Conservation (phyloP, 2,329 filamentous ascomycete species). For the Rutstroemia sp. region DNA sequence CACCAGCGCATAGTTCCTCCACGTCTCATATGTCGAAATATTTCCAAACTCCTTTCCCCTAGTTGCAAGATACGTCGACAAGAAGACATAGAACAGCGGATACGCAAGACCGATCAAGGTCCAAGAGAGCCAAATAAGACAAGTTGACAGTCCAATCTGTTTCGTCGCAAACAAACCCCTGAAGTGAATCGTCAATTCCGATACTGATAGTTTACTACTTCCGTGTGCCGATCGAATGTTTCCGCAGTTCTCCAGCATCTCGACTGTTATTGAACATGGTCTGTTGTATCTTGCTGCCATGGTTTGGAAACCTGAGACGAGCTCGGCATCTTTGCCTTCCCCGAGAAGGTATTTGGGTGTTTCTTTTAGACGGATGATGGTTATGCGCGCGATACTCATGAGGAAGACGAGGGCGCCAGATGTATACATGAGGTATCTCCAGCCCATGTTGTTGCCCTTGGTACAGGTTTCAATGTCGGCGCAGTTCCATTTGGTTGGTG, state of each 20-base stretch:
- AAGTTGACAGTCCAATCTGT: slow-evolving; percentile 52
- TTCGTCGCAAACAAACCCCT: slow-evolving; percentile 56
- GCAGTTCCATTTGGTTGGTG: slow-evolving; percentile 40
- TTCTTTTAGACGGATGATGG: slow-evolving; percentile 45
- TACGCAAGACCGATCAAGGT: slow-evolving; percentile 64
- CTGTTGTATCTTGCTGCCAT: slow-evolving; percentile 46
- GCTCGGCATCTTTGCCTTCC: slow-evolving; percentile 44
- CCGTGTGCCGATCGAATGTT: slow-evolving; percentile 22
- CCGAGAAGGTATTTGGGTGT: slow-evolving; percentile 50
- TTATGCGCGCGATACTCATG: slow-evolving; percentile 44
- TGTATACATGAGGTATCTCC: slow-evolving; percentile 50
- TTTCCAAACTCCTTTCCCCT: slow-evolving; percentile 51
- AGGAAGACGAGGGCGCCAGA: slow-evolving; percentile 46
- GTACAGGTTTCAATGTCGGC: slow-evolving; percentile 33
- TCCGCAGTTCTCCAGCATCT: slow-evolving; percentile 41
- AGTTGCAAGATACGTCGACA: slow-evolving; percentile 54
- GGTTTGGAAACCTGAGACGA: slow-evolving; percentile 39
- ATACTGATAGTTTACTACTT: slow-evolving; percentile 29
- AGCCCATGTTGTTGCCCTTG: slow-evolving; percentile 45
- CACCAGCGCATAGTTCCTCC: slow-evolving; percentile 66
- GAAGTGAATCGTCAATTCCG: slow-evolving; percentile 44
- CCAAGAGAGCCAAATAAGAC: slow-evolving; percentile 63
- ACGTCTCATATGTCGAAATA: slow-evolving; percentile 47
- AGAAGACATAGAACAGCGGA: slow-evolving; percentile 68
- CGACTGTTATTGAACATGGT: slow-evolving; percentile 43